A percentile compares a stretch with the other conserved stretches of the same genome.
phyloP scores from a whole-genome alignment of 805 yeast genomes.

The Cyberlindnera veronae region DNA sequence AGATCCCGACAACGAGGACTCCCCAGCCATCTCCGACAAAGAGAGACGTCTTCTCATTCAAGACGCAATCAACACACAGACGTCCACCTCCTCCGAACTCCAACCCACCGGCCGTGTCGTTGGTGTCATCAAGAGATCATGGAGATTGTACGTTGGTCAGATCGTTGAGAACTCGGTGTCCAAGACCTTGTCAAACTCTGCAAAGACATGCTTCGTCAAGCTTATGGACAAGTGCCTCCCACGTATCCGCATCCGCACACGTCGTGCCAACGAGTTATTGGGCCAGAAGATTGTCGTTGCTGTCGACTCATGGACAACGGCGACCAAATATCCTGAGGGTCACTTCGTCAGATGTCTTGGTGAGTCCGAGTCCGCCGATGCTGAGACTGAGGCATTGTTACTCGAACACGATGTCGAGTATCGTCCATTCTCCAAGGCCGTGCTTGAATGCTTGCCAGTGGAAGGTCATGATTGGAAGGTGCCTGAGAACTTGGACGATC shows the following conservation, averaged over 20 bases:
- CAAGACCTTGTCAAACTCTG: conserved; percentile 55
- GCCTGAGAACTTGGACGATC: conserved; percentile 57
- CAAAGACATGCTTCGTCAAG: conserved; percentile 76
- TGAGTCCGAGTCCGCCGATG: conserved; percentile 84
- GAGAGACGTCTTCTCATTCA: conserved; percentile 72
- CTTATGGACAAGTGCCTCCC: conserved; percentile 91
- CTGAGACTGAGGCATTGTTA: conserved; percentile 92
- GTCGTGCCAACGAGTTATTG: conserved; percentile 77
- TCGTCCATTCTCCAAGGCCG: conserved; percentile 90
- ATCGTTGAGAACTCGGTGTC: conserved; percentile 74
- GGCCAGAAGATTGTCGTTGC: conserved; percentile 91
- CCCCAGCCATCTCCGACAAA: conserved; percentile 49
- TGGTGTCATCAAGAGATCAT: conserved; percentile 81
- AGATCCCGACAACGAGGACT: conserved; percentile 43
- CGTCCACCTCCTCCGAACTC: conserved; percentile 44
- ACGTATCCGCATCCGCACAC: conserved; percentile 77
- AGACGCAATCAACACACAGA: conserved; percentile 69
- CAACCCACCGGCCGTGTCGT: conserved; percentile 96
- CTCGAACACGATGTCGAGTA: conserved; percentile 96
- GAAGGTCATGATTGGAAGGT: conserved; percentile 95
- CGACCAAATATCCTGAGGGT: conserved; percentile 86
- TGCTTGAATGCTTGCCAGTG: conserved; percentile 83
- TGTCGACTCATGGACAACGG: conserved; percentile 87
- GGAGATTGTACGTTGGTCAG: conserved; percentile 97
- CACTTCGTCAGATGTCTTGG: conserved; percentile 91